phyloP scores from a whole-genome alignment of 257 asterid species.

The Lycium barbarum region DNA sequence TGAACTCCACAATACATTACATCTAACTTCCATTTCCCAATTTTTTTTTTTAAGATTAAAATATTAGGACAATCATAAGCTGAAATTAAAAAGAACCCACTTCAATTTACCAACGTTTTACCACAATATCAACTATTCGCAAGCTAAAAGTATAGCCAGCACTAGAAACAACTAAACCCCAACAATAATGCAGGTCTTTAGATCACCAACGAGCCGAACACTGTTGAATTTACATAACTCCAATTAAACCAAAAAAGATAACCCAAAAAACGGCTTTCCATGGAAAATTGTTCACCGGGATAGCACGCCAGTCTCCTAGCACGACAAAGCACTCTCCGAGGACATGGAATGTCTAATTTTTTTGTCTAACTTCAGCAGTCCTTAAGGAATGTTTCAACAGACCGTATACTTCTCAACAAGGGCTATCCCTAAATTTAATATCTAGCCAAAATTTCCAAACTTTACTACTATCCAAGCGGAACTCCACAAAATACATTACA shows the following conservation, averaged over 20 bases:
- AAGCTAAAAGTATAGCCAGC: constrained; percentile 27
- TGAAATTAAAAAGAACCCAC: constrained; percentile 16
- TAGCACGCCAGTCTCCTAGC: not conserved
- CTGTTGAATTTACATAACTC: constrained; percentile 22
- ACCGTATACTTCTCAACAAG: not conserved
- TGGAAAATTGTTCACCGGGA: not conserved
- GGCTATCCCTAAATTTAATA: not conserved
- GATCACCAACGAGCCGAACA: constrained; percentile 13
- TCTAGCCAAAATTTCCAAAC: constrained; percentile 20
- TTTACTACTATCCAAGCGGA: constrained; percentile 25
- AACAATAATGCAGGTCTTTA: constrained; percentile 44
- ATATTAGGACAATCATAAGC: not conserved
- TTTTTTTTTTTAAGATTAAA: too few species aligned
- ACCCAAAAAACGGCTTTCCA: not conserved
- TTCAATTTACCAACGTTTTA: not conserved
- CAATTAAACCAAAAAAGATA: constrained; percentile 28
- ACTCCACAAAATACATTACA: not conserved
- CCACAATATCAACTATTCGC: not conserved
- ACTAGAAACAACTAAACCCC: constrained; percentile 32
- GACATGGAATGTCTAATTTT: not conserved
- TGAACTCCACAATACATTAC: not conserved
- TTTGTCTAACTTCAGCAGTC: not conserved
- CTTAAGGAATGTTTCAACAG: not conserved
- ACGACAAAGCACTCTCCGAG: not conserved
- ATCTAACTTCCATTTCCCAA: constrained; percentile 5